A percentile compares a stretch with the other conserved stretches of the same genome.
Evolutionary conservation across 2,329 filamentous ascomycete genomes (phyloP).

Genomic region (Dendryphion nanum): DNA sequence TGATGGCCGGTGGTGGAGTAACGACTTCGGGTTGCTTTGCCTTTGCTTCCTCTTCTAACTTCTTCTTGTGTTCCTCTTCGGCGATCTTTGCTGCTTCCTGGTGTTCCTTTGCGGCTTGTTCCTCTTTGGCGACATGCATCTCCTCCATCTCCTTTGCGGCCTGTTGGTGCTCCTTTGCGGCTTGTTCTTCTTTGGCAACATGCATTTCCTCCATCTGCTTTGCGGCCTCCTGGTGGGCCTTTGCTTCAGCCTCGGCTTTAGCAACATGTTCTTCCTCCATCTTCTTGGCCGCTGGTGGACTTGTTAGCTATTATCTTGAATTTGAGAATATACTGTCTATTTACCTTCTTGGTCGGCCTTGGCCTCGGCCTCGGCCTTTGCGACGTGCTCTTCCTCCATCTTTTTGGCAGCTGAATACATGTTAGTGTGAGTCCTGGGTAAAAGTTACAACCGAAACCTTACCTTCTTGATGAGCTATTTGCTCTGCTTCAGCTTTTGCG

Average conservation of each 20-base stretch:
- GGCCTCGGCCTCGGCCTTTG: neutral
- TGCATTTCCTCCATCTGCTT: neutral
- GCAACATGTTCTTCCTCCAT: neutral
- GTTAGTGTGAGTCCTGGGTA: too few relatives aligned
- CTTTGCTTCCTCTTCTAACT: too few relatives aligned
- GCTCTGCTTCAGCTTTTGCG: neutral
- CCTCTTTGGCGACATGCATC: neutral
- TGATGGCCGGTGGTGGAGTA: too few relatives aligned
- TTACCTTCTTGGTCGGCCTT: neutral
- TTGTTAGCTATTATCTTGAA: neutral
- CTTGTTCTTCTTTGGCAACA: neutral
- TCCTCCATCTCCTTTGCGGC: neutral
- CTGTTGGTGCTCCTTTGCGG: neutral
- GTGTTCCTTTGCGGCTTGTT: too few relatives aligned
- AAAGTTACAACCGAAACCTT: too few relatives aligned
- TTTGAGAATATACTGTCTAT: neutral
- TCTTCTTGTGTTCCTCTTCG: too few relatives aligned
- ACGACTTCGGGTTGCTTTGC: too few relatives aligned
- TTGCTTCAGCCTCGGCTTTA: neutral
- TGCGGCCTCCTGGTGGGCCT: neutral
- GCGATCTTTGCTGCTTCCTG: too few relatives aligned
- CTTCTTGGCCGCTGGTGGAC: neutral
- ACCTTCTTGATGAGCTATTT: neutral
- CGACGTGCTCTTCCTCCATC: too few relatives aligned
- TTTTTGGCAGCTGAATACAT: too few relatives aligned